A percentile compares a stretch with the other conserved stretches of the same genome.
Conservation (phyloP, 1,284 basidiomycete genomes). For the Trametes pubescens region DNA sequence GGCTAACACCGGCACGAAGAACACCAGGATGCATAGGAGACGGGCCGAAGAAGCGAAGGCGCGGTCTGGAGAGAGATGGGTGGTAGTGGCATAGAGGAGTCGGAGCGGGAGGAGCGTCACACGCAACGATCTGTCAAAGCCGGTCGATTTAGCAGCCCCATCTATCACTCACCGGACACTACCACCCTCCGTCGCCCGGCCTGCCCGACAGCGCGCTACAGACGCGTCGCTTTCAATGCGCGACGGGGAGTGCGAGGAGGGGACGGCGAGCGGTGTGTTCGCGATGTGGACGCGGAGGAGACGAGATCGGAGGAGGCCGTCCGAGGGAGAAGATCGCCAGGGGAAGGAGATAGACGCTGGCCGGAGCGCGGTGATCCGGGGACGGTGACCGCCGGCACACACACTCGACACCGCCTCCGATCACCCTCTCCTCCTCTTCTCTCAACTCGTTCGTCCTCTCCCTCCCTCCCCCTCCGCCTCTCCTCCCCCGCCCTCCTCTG, state of each 20-base stretch:
- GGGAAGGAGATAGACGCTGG: neutral
- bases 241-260: neutral
- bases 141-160: neutral
- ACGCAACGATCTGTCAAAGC: slow-evolving; percentile 6
- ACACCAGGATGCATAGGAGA: no score
- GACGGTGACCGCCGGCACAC: neutral
- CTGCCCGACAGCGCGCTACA: neutral
- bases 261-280: neutral
- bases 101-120: neutral
- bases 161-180: neutral
- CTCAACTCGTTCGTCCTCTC: neutral
- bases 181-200: neutral
- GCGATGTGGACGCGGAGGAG: neutral
- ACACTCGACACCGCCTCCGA: neutral
- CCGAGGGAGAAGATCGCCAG: neutral
- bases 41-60: neutral
- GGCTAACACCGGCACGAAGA: no score
- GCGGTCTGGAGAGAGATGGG: neutral
- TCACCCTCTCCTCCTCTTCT: slow-evolving; percentile 2
- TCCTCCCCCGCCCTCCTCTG: neutral
- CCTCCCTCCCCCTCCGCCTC: neutral
- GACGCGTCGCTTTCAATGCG: neutral
- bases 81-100: neutral
- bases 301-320: neutral
- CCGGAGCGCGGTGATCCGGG: slow-evolving; percentile 7